These are phyloP conservation scores for Parascedosporium putredinis DNA, from an alignment of 2,329 filamentous ascomycete species.

Conservation along the genomic window DNA sequence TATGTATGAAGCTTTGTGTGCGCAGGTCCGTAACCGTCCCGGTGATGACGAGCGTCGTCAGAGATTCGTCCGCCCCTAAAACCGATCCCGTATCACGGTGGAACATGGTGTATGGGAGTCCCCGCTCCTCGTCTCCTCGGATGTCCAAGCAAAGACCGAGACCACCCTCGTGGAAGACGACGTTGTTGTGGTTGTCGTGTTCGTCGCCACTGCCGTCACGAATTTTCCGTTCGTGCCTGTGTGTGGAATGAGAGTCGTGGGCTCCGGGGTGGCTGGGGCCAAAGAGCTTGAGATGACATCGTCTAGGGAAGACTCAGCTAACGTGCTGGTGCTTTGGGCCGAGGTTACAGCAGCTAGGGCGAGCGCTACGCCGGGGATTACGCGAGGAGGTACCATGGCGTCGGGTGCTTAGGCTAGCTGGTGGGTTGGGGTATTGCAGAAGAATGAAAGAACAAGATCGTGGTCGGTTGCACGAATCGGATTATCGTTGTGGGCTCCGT, in stretches of 20 bases:
- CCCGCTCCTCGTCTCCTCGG: conserved; percentile 14
- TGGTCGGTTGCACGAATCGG: too few species aligned
- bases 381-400: too few species aligned
- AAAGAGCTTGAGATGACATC: too few species aligned
- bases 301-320: background rate
- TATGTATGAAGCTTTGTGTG: conserved; percentile 5
- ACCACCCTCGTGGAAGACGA: conserved; percentile 13
- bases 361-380: too few species aligned
- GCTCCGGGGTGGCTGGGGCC: background rate
- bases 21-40: conserved; percentile 14
- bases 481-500: too few species aligned
- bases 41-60: conserved; percentile 17
- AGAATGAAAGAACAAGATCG: too few species aligned
- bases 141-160: conserved; percentile 17
- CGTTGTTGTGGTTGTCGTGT: conserved; percentile 3
- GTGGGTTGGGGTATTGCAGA: too few species aligned
- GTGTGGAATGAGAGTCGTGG: background rate
- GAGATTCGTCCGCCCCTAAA: conserved; percentile 12
- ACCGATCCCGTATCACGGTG: conserved; percentile 16
- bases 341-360: too few species aligned
- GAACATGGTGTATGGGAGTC: conserved; percentile 16
- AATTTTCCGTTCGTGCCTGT: background rate
- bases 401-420: too few species aligned
- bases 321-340: too few species aligned
- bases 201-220: background rate